phyloP scores from a whole-genome alignment of 2,329 filamentous ascomycete species.

The Penicillium sp. region DNA sequence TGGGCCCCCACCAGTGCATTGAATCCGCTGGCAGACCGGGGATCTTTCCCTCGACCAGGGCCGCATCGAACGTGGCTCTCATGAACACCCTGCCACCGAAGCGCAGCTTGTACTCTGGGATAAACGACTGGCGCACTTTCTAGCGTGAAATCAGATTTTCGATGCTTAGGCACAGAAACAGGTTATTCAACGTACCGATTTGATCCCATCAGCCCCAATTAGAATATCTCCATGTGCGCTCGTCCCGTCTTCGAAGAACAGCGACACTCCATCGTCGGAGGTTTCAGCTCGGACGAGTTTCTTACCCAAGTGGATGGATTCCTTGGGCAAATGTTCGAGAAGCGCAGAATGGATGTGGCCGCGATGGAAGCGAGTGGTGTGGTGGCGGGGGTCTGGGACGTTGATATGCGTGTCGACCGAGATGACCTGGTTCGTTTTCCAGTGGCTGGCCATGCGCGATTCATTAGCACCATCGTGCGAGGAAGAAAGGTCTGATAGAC shows the following conservation, averaged over 20 bases:
- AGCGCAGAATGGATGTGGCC: slow-evolving; percentile 57
- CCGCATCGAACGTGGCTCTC: slow-evolving; percentile 51
- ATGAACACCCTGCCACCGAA: slow-evolving; percentile 54
- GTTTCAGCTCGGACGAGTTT: slow-evolving; percentile 43
- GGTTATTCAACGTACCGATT: slow-evolving; percentile 48
- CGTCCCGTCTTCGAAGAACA: slow-evolving; percentile 57
- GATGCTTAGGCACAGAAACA: slow-evolving; percentile 11
- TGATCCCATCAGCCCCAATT: slow-evolving; percentile 60
- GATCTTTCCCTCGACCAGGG: slow-evolving; percentile 45
- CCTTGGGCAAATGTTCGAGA: slow-evolving; percentile 49
- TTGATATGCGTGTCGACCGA: slow-evolving; percentile 41
- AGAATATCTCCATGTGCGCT: slow-evolving; percentile 52
- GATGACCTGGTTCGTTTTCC: slow-evolving; percentile 51
- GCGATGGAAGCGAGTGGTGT: slow-evolving; percentile 54
- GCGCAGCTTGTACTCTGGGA: slow-evolving; percentile 44
- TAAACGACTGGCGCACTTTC: slow-evolving; percentile 45
- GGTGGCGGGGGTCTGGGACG: slow-evolving; percentile 43
- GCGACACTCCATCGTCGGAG: slow-evolving; percentile 34
- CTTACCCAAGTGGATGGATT: slow-evolving; percentile 52
- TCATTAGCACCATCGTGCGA: not conserved
- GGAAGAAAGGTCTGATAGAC: not conserved
- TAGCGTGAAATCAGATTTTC: slow-evolving; percentile 4
- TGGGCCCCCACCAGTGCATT: slow-evolving; percentile 51
- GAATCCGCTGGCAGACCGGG: slow-evolving; percentile 47
- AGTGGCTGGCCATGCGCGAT: slow-evolving; percentile 38